These are phyloP conservation scores for Hygrophorus pudorinus DNA, from an alignment of 768 basidiomycete genomes.

Conservation along the genomic window DNA sequence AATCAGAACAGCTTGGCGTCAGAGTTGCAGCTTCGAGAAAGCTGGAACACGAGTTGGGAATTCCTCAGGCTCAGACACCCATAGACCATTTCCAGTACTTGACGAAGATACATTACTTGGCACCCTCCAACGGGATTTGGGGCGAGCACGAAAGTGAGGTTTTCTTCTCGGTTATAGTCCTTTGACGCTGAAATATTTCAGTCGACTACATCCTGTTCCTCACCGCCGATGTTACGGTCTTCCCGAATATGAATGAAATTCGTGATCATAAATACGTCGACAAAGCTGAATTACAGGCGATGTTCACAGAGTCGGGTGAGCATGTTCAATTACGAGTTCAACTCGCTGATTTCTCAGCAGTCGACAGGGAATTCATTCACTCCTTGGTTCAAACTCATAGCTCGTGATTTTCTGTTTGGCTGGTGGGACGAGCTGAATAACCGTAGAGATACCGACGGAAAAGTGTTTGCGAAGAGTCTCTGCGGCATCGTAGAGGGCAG, in stretches of 20 bases:
- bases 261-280: slow-evolving; percentile 85
- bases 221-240: slow-evolving; percentile 78
- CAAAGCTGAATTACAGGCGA: slow-evolving; percentile 78
- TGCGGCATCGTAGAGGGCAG: slow-evolving; percentile 59
- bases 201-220: slow-evolving; percentile 98
- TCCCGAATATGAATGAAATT: slow-evolving; percentile 84
- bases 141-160: slow-evolving; percentile 90
- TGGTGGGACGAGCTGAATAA: slow-evolving; percentile 93
- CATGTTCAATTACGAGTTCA: slow-evolving; percentile 3
- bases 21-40: slow-evolving; percentile 88
- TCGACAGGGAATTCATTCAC: slow-evolving; percentile 77
- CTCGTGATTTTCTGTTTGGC: slow-evolving; percentile 90
- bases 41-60: slow-evolving; percentile 93
- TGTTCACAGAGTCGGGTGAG: slow-evolving; percentile 79
- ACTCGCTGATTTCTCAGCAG: background rate
- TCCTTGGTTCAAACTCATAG: slow-evolving; percentile 99
- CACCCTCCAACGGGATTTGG: slow-evolving; percentile 88
- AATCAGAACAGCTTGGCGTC: slow-evolving; percentile 73
- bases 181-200: slow-evolving; percentile 21
- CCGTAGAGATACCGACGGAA: slow-evolving; percentile 46
- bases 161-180: background rate
- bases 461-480: slow-evolving; percentile 54
- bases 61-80: slow-evolving; percentile 67
- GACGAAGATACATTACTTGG: slow-evolving; percentile 94
- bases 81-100: slow-evolving; percentile 87